Conservation (phyloP, 1,284 basidiomycete genomes). For the Marasmius oreades region DNA sequence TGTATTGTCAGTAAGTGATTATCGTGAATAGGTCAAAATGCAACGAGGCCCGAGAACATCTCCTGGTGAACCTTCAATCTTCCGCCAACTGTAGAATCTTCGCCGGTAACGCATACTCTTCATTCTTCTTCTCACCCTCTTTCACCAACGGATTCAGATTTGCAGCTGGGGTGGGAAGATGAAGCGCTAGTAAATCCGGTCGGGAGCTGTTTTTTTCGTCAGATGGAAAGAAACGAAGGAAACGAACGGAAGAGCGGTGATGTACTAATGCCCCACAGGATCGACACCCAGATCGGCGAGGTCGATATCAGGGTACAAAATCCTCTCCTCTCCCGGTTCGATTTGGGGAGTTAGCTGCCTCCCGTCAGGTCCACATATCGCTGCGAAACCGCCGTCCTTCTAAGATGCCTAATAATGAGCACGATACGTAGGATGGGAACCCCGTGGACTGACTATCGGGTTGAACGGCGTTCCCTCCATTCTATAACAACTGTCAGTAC, state of each 20-base stretch:
- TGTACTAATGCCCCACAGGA: slow-evolving; percentile 20
- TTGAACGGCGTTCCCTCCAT: background rate
- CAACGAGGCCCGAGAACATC: no score
- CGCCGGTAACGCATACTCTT: no score
- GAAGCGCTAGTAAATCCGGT: slow-evolving; percentile 16
- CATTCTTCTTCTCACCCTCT: no score
- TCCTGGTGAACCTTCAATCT: no score
- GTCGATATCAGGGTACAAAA: slow-evolving; percentile 20
- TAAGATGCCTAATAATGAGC: background rate
- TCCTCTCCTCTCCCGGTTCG: slow-evolving; percentile 14
- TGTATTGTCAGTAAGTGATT: no score
- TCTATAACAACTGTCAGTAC: background rate
- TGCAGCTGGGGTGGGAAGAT: slow-evolving; percentile 3
- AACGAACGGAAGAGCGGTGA: background rate
- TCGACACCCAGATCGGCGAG: slow-evolving; percentile 14
- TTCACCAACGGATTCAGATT: no score
- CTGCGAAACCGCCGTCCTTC: slow-evolving; percentile 19
- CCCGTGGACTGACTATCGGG: background rate
- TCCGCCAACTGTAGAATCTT: no score
- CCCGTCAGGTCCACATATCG: no score
- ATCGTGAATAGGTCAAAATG: no score
- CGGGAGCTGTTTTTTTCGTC: slow-evolving; percentile 12
- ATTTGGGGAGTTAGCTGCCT: slow-evolving; percentile 9
- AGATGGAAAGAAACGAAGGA: background rate
- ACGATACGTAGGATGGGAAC: background rate